Base-by-base conservation (phyloP, 179 eudicot species). In the Nepenthes alata region DNA sequence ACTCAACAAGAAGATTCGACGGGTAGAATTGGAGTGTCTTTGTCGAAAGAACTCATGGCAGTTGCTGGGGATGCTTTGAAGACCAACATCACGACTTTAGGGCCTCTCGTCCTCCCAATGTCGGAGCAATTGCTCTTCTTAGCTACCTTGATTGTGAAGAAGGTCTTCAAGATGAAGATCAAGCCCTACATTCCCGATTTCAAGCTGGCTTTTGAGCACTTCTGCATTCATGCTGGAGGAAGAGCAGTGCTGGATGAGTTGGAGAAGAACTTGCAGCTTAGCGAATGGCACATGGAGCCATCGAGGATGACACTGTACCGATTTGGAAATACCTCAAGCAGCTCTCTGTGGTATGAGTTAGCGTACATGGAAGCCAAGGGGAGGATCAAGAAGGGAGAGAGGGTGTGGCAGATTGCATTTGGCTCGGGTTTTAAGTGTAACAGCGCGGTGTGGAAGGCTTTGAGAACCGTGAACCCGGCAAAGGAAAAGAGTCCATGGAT, bases 241-340 rank as follows among this genome's bases (percentile, higher is more conserved):
- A 68, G 66, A 49, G 72, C 66, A 25, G 72, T 68, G 3, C 72
- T 68, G 1, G 72, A 68, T 48, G 66, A 68, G 56, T 55, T 68
- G 59, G 72, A 68, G 66, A 68, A 68, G 66, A 68, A 68, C 57
- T 57, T 68, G 50, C 60, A 61, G 53, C 66, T 68, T 35, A 61
- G 61, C 3, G 72, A 68, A n/a, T 68, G 72, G 72, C 72, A 68
- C 50, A 68, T 68, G 72, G 72, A 68, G 49, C 72, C 72, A 35
- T 68, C 72, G 6, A 61, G 72, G n/a, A 68, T 68, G 72, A 68
- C 72, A 9, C 72, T 68, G 11, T 54, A 61, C 12, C 60, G 72
- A 16, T 68, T 68, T 47, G 72, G 72, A 2, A 68, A 68, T 36
- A 68, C 66, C 41, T 68, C 72, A 15, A 68, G 72, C 53, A 68